phyloP scores from a whole-genome alignment of 805 yeast species.

The Wickerhamomyces queroliae region DNA sequence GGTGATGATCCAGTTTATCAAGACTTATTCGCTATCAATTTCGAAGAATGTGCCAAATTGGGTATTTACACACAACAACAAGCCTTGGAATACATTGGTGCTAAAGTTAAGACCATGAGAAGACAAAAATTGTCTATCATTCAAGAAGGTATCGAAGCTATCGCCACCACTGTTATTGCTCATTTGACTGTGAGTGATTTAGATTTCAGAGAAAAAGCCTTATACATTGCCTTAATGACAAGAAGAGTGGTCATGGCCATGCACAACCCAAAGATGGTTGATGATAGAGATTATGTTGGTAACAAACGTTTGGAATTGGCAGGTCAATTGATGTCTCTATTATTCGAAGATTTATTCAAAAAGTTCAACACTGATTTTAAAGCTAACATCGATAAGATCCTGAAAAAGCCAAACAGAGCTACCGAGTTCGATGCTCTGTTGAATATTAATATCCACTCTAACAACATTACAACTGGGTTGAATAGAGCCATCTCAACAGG shows the following conservation, averaged over 20 bases:
- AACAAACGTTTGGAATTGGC: slow-evolving; percentile 95
- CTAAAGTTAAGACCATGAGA: slow-evolving; percentile 88
- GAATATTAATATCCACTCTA: slow-evolving; percentile 85
- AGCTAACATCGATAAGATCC: slow-evolving; percentile 86
- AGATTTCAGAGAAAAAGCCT: slow-evolving; percentile 90
- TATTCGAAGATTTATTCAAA: slow-evolving; percentile 95
- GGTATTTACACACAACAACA: slow-evolving; percentile 90
- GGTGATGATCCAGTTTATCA: slow-evolving; percentile 86
- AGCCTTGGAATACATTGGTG: slow-evolving; percentile 87
- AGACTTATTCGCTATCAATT: slow-evolving; percentile 86
- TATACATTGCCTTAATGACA: slow-evolving; percentile 94
- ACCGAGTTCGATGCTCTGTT: slow-evolving; percentile 92
- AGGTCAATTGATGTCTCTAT: slow-evolving; percentile 90
- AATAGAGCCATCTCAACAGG: slow-evolving; percentile 98
- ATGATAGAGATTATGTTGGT: slow-evolving; percentile 98
- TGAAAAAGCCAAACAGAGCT: slow-evolving; percentile 91
- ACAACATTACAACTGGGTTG: slow-evolving; percentile 89
- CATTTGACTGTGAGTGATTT: slow-evolving; percentile 81
- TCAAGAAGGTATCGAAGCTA: slow-evolving; percentile 96
- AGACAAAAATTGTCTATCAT: slow-evolving; percentile 75
- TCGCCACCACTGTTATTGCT: slow-evolving; percentile 94
- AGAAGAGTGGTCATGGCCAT: slow-evolving; percentile 94
- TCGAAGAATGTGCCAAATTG: slow-evolving; percentile 86
- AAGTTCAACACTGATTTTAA: slow-evolving; percentile 94
- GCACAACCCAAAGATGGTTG: slow-evolving; percentile 92